phyloP scores from a whole-genome alignment of 441 rosid species.

The Erysimum pusillum region DNA sequence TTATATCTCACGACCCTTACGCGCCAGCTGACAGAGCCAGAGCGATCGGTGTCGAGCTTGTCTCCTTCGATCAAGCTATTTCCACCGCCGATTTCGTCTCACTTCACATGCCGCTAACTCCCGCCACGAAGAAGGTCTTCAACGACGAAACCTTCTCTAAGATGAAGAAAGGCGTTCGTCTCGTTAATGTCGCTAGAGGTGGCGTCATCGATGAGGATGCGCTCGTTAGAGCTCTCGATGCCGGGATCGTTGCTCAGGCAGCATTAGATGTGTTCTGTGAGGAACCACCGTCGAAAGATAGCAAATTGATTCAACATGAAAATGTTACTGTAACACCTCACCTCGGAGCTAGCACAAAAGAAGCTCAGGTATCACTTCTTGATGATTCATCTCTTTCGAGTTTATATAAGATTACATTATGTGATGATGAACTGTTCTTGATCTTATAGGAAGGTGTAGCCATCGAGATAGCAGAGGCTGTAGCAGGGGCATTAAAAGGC shows the following conservation, averaged over 20 bases:
- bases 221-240: conserved; percentile 64
- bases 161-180: conserved; percentile 77
- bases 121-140: conserved; percentile 60
- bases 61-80: conserved; percentile 73
- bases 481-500: conserved; percentile 72
- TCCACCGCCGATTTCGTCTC: conserved; percentile 69
- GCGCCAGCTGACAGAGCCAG: conserved; percentile 77
- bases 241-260: conserved; percentile 74
- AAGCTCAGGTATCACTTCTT: conserved; percentile 62
- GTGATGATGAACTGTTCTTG: conserved; percentile 3
- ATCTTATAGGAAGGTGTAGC: conserved; percentile 72
- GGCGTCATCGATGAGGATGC: conserved; percentile 81
- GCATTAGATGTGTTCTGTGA: conserved; percentile 74
- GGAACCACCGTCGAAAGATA: conserved; percentile 67
- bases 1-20: conserved; percentile 74
- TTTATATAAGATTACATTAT: background rate
- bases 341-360: conserved; percentile 83
- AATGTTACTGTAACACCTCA: conserved; percentile 79
- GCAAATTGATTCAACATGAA: conserved; percentile 64
- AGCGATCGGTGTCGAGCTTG: conserved; percentile 69
- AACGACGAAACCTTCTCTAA: conserved; percentile 64
- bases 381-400: no score
- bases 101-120: conserved; percentile 71
- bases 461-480: conserved; percentile 80
- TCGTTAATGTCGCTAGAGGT: conserved; percentile 79